Base-by-base conservation (phyloP, 495 filamentous ascomycete genomes). In the Neurospora pannonica region DNA sequence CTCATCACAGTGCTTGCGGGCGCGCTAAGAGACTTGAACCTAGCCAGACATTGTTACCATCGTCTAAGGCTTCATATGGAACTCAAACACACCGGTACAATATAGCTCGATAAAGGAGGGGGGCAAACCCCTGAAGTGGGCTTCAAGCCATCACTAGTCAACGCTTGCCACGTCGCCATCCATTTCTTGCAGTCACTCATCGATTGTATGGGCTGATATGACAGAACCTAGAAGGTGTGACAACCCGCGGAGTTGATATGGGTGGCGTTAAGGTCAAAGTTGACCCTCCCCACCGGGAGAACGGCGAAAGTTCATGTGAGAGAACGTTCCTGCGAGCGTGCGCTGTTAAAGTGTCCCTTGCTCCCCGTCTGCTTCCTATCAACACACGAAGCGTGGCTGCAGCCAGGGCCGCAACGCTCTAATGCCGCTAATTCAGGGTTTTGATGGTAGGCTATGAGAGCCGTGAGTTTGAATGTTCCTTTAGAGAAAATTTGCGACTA, bases 271-370 rank as follows among this genome's bases (percentile, higher is more conserved):
- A 34, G 28, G 28, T 19, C 54, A 67, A 67, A 67, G 54, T 19
- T 67, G 54, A 67, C 54, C 54, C 28, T 67, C 24, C n/a, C 37
- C 62, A 37, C 46, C 38, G 60, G 39, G 67, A 72, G 38, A 74
- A 71, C 40, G 72, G 75, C 76, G 75, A 60, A 48, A 77, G 73
- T 79, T 81, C 79, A 82, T 82, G 79, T 80, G 77, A 82, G 79
- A 76, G 42, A 13, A 71, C 36, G 36, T 42, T 80, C 73, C 77
- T 81, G 78, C 79, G 74, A 74, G 77, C 74, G 9, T 75, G 73
- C 74, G 70, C 60, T 74, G 46, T 37, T 72, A 71, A 72, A 48
- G 37, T 73, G 39, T 39, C 38, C 24, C 24, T 24, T 38, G 39
- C 37, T 37, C 28, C 21, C 54, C 28, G 13, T 42, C 48, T 71